Evolutionary conservation across 1,284 basidiomycete genomes (phyloP), one percentile per base, ranked within the genome.

Genomic region (Marasmius fiardii): DNA sequence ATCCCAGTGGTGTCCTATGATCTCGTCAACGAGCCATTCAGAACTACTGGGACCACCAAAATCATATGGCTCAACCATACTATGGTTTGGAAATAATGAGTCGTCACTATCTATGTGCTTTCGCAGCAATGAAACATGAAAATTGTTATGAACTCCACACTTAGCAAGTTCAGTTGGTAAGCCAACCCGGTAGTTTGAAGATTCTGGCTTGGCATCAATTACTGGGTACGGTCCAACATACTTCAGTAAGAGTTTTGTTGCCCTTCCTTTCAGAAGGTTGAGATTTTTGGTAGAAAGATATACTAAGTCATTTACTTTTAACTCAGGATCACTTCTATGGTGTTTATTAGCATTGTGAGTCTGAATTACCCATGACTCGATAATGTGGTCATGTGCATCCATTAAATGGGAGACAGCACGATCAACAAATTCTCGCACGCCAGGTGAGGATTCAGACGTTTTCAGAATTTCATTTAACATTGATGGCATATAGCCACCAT

Each of bases 21-120:
- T 71, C 1, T 62, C 47, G 2, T 73, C 62, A 0, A 74, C 65
- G 0, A 61, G 62, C 69, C 68, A 74, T 49, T 75, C 69, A 3
- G 60, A 55, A 2, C 49, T 55, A 0, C 60, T 63, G 20, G 68
- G 57, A 8, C 60, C 61, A 0, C 55, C 28, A 0, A 68, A 44
- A 7, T 64, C 55, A 0, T 43, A 52, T 11, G 56, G 51, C 1
- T 35, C 12, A 16, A 64, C 43, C 0, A 67, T 65, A 0, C 69
- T 64, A 44, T 14, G 4, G 20, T 41, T 41, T 21, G 39, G 39
- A 41, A 41, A 41, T 41, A 41, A 41, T 6, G 14, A 4, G 14
- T n/a, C 16, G 20, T 41, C 20, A 21, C 14, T 41, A 4, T 5
- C 5, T 5, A n/a, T 12, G 47, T 73, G 68, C 0, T 60, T 55